phyloP scores from a whole-genome alignment of 306 rosid species.

The Rosa multiflora region DNA sequence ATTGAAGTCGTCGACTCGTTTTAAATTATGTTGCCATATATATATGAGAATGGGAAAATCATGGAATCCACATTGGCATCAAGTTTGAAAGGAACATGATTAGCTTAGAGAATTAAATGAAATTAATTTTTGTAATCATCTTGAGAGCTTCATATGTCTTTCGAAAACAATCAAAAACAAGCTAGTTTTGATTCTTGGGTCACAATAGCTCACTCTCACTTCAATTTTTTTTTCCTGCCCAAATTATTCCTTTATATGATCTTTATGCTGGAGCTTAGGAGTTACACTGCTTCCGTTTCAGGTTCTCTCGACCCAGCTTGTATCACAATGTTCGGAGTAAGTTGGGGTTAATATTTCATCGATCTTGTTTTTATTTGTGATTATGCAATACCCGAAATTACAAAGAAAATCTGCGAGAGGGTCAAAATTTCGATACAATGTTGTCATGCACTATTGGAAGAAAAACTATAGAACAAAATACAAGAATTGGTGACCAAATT shows the following conservation, averaged over 20 bases:
- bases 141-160: neutral
- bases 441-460: neutral
- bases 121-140: neutral
- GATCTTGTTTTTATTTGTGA: neutral
- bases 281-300: constrained; percentile 28
- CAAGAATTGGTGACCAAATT: neutral
- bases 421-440: too few relatives aligned
- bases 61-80: too few relatives aligned
- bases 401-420: too few relatives aligned
- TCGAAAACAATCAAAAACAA: neutral
- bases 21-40: too few relatives aligned
- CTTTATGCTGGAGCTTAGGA: constrained; percentile 26
- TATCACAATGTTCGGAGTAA: constrained; percentile 45
- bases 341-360: constrained; percentile 1
- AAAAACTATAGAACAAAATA: too few relatives aligned
- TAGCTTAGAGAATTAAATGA: neutral
- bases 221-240: neutral
- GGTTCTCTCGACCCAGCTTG: constrained; percentile 26
- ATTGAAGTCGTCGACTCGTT: too few relatives aligned
- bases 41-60: too few relatives aligned
- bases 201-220: neutral
- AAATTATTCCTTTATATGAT: neutral
- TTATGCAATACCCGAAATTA: neutral
- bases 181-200: neutral
- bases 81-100: too few relatives aligned